phyloP scores from a whole-genome alignment of 768 basidiomycete species.

The Trametes maxima region DNA sequence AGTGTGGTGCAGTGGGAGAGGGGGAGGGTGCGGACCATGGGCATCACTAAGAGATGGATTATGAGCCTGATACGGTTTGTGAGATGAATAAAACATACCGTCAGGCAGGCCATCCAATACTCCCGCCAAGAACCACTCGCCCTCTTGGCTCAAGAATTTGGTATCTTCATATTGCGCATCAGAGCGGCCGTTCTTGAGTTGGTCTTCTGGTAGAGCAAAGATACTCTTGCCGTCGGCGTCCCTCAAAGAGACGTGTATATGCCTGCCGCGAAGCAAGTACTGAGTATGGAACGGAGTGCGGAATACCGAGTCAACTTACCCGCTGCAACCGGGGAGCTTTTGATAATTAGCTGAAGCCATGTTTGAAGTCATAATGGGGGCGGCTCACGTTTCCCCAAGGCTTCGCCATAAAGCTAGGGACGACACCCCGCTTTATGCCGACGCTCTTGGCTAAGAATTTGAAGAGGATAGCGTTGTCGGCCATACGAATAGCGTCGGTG shows the following conservation, averaged over 20 bases:
- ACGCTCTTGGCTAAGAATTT: constrained; percentile 92
- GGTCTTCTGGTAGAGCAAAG: constrained; percentile 71
- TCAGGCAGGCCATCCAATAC: constrained; percentile 88
- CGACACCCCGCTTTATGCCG: constrained; percentile 84
- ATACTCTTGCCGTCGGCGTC: constrained; percentile 69
- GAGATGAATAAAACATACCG: constrained; percentile 48
- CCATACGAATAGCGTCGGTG: constrained; percentile 76
- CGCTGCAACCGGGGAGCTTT: constrained; percentile 94
- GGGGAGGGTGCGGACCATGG: constrained; percentile 54
- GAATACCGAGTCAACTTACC: constrained; percentile 48
- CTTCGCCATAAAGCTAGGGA: constrained; percentile 98
- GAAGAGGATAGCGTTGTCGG: constrained; percentile 90
- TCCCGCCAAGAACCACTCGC: constrained; percentile 94
- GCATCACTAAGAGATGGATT: constrained; percentile 56
- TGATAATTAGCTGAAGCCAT: not conserved
- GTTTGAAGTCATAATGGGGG: not conserved
- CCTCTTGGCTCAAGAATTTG: constrained; percentile 78
- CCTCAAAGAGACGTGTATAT: constrained; percentile 89
- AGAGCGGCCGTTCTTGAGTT: constrained; percentile 62
- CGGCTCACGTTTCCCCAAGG: constrained; percentile 86
- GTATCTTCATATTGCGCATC: constrained; percentile 81
- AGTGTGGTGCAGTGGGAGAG: not conserved
- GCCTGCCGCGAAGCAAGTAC: constrained; percentile 45
- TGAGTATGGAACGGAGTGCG: not conserved
- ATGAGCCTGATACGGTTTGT: too few relatives aligned